Conservation (phyloP, 1,284 basidiomycete species). For the Erythrobasidium hasegawianum region DNA sequence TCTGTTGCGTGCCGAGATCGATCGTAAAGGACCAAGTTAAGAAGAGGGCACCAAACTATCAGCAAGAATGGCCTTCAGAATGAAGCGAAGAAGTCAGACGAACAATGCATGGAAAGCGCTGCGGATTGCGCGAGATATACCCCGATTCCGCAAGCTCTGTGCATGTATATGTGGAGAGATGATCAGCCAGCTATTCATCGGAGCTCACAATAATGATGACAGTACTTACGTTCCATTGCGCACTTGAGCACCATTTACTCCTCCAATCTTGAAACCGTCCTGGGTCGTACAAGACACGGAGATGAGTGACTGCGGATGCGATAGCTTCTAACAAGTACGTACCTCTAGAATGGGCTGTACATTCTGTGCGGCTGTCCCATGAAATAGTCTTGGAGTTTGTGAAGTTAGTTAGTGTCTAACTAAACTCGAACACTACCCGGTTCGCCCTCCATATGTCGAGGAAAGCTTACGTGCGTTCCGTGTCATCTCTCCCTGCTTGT, state of each 20-base stretch:
- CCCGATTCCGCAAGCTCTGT: not conserved
- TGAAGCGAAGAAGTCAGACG: not conserved
- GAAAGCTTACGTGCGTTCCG: not conserved
- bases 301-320: not conserved
- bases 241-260: not conserved
- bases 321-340: not conserved
- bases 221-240: not conserved
- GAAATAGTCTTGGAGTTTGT: not conserved
- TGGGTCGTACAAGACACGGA: not conserved
- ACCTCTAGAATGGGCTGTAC: slow-evolving; percentile 17
- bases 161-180: no score
- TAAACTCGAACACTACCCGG: not conserved
- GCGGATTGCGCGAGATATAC: slow-evolving; percentile 1
- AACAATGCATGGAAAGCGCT: not conserved
- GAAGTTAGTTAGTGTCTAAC: no score
- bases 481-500: not conserved
- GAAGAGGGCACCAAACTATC: no score
- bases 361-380: slow-evolving; percentile 3
- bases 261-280: slow-evolving; percentile 15
- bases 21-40: no score
- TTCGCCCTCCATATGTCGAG: not conserved
- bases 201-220: not conserved
- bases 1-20: no score
- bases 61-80: no score
- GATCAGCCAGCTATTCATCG: not conserved